Percentiles rank a stretch among this genome's conserved stretches.
Conservation (phyloP, 108 stramenopile genomes). For the Skeletonema menzelii region DNA sequence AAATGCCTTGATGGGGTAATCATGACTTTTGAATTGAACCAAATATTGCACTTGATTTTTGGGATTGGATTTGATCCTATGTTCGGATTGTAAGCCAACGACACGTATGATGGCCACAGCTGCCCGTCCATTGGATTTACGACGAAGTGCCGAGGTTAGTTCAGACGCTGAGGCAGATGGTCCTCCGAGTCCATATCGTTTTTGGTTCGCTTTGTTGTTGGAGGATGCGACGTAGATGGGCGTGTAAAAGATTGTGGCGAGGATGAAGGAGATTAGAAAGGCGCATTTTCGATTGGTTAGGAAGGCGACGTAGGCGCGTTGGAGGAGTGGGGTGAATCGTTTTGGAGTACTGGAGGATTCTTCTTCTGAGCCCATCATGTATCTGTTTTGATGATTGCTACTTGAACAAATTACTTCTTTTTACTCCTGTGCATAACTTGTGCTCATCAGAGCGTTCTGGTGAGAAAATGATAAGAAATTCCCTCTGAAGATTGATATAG, state of each 20-base stretch:
- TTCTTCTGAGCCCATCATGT: constrained; percentile 3
- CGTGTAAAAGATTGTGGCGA: constrained; percentile 7
- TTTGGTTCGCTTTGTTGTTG: background rate
- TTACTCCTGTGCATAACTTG: too few relatives aligned
- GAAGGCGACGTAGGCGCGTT: constrained; percentile 12
- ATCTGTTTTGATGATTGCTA: background rate
- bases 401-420: too few relatives aligned
- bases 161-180: constrained; percentile 24
- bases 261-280: constrained; percentile 23
- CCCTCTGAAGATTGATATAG: too few relatives aligned
- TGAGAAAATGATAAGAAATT: too few relatives aligned
- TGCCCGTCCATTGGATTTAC: constrained; percentile 36
- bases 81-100: background rate
- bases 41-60: constrained; percentile 25
- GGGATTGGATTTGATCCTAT: background rate
- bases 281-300: constrained; percentile 17
- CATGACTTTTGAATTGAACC: constrained; percentile 47
- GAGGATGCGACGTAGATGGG: background rate
- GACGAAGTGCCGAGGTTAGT: constrained; percentile 19
- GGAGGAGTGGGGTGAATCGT: background rate
- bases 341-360: background rate
- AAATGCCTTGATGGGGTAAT: constrained; percentile 48
- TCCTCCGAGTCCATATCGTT: constrained; percentile 33
- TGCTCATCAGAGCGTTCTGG: too few relatives aligned
- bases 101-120: constrained; percentile 48